Evolutionary conservation across 176 grass and related monocot genomes (phyloP).

Genomic region (Elymus sibiricus): DNA sequence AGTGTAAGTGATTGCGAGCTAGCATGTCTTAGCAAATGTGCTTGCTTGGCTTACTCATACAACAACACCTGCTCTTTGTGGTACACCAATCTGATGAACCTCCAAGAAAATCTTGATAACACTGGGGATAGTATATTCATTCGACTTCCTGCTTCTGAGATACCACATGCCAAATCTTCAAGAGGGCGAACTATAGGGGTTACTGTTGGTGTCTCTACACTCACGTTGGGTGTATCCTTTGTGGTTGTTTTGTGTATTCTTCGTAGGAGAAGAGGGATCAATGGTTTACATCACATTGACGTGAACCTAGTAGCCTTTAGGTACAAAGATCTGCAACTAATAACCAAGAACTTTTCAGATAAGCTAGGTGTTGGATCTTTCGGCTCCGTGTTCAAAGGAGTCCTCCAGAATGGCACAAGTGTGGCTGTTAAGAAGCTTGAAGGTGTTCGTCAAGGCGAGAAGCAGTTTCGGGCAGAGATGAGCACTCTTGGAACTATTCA

Average conservation of each 20-base stretch:
- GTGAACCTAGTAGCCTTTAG: conserved; percentile 6
- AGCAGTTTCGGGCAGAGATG: conserved; percentile 2
- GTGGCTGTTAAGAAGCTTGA: conserved; percentile 49
- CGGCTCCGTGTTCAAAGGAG: conserved; percentile 37
- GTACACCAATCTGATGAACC: conserved; percentile 25
- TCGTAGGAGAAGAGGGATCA: neutral
- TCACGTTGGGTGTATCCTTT: neutral
- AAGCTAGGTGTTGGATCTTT: conserved; percentile 40
- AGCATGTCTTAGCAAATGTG: conserved; percentile 30
- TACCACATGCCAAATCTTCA: neutral
- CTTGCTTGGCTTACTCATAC: conserved; percentile 35
- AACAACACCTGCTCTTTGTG: conserved; percentile 11
- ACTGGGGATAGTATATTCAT: conserved; percentile 21
- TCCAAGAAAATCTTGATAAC: conserved; percentile 11
- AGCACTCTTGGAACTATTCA: conserved; percentile 3
- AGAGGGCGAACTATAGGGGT: neutral
- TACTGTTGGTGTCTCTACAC: neutral
- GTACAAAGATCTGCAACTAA: conserved; percentile 11
- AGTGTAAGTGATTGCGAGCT: conserved; percentile 13
- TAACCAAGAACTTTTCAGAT: conserved; percentile 38
- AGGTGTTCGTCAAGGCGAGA: conserved; percentile 36
- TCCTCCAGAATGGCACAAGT: neutral
- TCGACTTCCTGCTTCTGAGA: conserved; percentile 25
- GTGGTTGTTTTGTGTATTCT: neutral
- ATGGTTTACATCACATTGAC: neutral